phyloP scores from a whole-genome alignment of 2,329 filamentous ascomycete species.

The Neopestalotiopsis sp. region DNA sequence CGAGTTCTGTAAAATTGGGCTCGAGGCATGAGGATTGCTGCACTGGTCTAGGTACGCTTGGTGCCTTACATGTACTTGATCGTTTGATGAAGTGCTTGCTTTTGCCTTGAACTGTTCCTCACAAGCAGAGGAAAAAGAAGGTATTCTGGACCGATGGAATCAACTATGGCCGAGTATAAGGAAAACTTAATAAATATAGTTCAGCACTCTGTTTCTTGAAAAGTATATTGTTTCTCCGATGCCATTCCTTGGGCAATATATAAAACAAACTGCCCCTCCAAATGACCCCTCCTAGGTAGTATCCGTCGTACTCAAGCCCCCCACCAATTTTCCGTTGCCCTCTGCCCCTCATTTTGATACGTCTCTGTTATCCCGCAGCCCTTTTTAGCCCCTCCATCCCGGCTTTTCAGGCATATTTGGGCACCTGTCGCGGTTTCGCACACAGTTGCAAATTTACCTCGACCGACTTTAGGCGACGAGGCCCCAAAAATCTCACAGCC shows the following conservation, averaged over 20 bases:
- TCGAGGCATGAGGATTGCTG: background rate
- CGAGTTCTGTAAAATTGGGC: background rate
- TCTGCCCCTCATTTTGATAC: slow-evolving; percentile 12
- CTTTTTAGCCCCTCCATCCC: slow-evolving; percentile 12
- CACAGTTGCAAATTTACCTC: slow-evolving; percentile 15
- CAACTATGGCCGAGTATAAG: too few relatives aligned
- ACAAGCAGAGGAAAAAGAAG: too few relatives aligned
- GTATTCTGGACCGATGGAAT: too few relatives aligned
- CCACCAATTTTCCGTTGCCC: background rate
- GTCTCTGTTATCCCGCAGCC: slow-evolving; percentile 1
- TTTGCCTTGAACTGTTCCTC: background rate
- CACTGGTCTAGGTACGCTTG: background rate
- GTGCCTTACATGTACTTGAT: background rate
- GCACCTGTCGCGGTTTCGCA: slow-evolving; percentile 13
- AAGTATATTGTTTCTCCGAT: too few relatives aligned
- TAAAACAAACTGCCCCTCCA: too few relatives aligned
- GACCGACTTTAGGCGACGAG: slow-evolving; percentile 2
- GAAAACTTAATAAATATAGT: too few relatives aligned
- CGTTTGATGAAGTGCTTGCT: background rate
- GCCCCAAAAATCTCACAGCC: slow-evolving; percentile 13
- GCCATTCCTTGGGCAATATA: too few relatives aligned
- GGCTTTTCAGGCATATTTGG: slow-evolving; percentile 10
- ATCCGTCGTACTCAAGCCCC: background rate
- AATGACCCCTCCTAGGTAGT: too few relatives aligned
- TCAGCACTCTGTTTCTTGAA: too few relatives aligned